Conservation (phyloP, 768 basidiomycete species). For the Auriscalpium vulgare region DNA sequence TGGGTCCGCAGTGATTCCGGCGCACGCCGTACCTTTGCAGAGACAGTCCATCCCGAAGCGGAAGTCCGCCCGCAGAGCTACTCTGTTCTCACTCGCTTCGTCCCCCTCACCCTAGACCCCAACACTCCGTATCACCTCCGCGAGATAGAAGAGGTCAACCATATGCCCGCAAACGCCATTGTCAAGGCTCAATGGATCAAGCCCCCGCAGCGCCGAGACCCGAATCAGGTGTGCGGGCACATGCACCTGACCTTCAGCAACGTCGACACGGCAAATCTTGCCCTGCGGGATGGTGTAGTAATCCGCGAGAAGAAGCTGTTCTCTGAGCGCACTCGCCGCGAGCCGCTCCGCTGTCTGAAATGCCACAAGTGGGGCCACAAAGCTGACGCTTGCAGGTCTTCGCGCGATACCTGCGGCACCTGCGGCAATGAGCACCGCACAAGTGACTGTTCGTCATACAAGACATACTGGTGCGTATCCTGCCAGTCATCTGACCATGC, state of each 20-base stretch:
- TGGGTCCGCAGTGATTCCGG: neutral
- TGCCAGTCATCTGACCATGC: neutral
- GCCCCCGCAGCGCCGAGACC: neutral
- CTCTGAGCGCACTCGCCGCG: neutral
- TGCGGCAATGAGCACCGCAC: conserved; percentile 16
- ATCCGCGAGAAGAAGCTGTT: neutral
- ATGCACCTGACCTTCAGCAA: neutral
- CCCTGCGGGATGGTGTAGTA: neutral
- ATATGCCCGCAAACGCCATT: neutral
- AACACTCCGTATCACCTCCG: neutral
- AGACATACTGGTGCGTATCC: neutral
- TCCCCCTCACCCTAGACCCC: neutral
- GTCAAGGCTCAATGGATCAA: neutral
- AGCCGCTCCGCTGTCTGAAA: neutral
- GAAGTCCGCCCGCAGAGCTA: too few species aligned
- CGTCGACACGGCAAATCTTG: neutral
- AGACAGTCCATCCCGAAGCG: neutral
- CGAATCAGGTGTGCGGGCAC: neutral
- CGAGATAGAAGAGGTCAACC: neutral
- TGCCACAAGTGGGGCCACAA: conserved; percentile 7
- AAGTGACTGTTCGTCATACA: neutral
- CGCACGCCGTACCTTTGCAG: neutral
- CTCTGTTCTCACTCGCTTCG: neutral
- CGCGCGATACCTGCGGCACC: neutral
- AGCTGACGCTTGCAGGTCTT: neutral